Percentiles rank a stretch among this genome's conserved stretches.
phyloP scores from a whole-genome alignment of 805 yeast genomes.

The Wickerhamomyces hampshirensis region DNA sequence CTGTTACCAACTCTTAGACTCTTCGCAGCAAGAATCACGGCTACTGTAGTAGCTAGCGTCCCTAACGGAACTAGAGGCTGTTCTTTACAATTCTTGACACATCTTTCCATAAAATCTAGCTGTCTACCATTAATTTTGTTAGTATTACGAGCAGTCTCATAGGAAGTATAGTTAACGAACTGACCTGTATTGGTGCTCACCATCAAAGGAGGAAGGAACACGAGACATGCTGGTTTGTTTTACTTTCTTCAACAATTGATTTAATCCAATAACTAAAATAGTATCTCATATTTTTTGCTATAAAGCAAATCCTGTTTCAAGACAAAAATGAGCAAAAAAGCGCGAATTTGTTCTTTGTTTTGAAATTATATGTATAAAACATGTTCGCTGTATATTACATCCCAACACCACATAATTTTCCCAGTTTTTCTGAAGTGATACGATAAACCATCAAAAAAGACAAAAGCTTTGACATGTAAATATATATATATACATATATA shows the following conservation, averaged over 20 bases:
- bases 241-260: background rate
- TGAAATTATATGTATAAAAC: no score
- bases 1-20: conserved; percentile 71
- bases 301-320: no score
- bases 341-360: no score
- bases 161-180: conserved; percentile 1
- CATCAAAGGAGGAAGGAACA: conserved; percentile 33
- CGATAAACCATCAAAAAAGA: no score
- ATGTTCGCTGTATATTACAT: no score
- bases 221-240: conserved; percentile 20
- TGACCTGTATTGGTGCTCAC: conserved; percentile 22
- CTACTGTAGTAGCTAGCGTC: conserved; percentile 70
- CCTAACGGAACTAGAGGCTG: conserved; percentile 92
- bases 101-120: conserved; percentile 49
- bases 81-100: conserved; percentile 62
- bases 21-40: conserved; percentile 73
- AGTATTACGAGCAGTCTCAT: background rate
- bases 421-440: no score
- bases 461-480: no score
- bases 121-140: conserved; percentile 25
- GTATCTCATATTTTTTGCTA: no score
- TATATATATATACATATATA: no score
- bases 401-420: no score
- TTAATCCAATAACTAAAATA: no score
- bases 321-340: no score